A percentile compares a stretch with the other conserved stretches of the same genome.
Conservation (phyloP, 2,329 filamentous ascomycete species). For the Dactylellina cionopaga region DNA sequence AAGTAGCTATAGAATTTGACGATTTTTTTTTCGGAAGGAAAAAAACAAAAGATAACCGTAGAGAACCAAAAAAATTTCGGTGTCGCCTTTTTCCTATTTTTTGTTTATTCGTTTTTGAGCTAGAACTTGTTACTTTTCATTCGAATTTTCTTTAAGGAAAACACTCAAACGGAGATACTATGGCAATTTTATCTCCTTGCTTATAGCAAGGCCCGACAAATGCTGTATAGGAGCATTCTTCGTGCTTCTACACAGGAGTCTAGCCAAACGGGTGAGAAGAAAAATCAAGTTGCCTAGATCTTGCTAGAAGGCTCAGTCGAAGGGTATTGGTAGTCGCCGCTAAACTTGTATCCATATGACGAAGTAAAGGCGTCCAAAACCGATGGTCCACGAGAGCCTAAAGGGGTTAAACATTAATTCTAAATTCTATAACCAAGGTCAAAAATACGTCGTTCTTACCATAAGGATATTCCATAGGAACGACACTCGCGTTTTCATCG, state of each 20-base stretch:
- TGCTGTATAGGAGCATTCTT: constrained; percentile 5
- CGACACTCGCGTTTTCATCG: constrained; percentile 98
- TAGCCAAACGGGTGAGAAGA: neutral
- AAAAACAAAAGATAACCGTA: constrained; percentile 2
- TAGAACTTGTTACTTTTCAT: no score
- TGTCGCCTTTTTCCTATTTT: constrained; percentile 3
- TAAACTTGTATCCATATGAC: constrained; percentile 99
- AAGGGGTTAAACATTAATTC: constrained; percentile 26
- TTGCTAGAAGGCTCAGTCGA: constrained; percentile 76
- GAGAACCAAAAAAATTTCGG: neutral
- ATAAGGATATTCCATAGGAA: constrained; percentile 99
- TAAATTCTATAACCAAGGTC: neutral
- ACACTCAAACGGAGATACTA: constrained; percentile 11
- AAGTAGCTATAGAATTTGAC: constrained; percentile 6
- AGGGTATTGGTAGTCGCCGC: constrained; percentile 97
- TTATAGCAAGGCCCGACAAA: constrained; percentile 16
- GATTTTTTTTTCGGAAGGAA: neutral
- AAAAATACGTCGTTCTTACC: constrained; percentile 69
- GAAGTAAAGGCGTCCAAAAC: constrained; percentile 98
- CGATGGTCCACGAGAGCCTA: constrained; percentile 93
- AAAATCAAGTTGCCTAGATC: constrained; percentile 70
- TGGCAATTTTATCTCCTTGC: constrained; percentile 6
- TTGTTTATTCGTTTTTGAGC: no score
- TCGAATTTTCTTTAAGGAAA: constrained; percentile 19
- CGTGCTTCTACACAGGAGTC: neutral